Base-by-base conservation (phyloP, 1,139 yeast genomes). In the Schizosaccharomyces versatilis region DNA sequence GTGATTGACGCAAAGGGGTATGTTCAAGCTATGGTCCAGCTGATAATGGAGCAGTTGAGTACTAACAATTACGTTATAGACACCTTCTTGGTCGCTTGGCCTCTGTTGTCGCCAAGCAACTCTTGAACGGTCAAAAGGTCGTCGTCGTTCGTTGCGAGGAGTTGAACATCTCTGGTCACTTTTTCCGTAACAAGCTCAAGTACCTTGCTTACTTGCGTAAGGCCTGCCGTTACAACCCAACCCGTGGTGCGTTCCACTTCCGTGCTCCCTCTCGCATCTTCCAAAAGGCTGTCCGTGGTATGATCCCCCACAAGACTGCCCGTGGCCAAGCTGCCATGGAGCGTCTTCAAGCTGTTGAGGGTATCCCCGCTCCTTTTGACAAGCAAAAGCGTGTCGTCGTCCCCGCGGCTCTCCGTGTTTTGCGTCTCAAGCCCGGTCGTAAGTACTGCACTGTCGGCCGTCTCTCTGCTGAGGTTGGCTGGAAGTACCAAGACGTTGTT, bases 51-150 rank as follows among this genome's bases (percentile, higher is more conserved):
- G 12, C 32, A 19, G 32, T 44, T 8, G 15, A 19, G 36, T 17
- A 17, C 19, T n/a, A 24, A 24, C 19, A 44, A 19, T 32, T 24
- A 24, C 5, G 32, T 24, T 24, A 90, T 86, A 98, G 97, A 74
- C 99, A 90, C 77, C 84, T 90, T 72, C 82, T 90, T 73, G 99
- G 99, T 76, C 96, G 99, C 80, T 85, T 90, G 73, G 98, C 98
- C 68, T 85, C 97, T 68, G 83, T 81, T 70, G 88, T 90, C 71
- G 95, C 99, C 74, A 90, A 90, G 82, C 96, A 90, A 79, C 75
- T 90, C 68, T 83, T 90, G 73, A 83, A 84, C 77, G 99, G 99
- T 68, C 97, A 93, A 80, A 84, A 86, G 77, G 79, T 90, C 71
- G 95, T 88, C 68, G 81, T 90, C 68, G 98, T 90, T 71, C 85